A percentile compares a stretch with the other conserved stretches of the same genome.
Conservation (phyloP, 2,329 filamentous ascomycete genomes). For the Colletotrichum sublineola region DNA sequence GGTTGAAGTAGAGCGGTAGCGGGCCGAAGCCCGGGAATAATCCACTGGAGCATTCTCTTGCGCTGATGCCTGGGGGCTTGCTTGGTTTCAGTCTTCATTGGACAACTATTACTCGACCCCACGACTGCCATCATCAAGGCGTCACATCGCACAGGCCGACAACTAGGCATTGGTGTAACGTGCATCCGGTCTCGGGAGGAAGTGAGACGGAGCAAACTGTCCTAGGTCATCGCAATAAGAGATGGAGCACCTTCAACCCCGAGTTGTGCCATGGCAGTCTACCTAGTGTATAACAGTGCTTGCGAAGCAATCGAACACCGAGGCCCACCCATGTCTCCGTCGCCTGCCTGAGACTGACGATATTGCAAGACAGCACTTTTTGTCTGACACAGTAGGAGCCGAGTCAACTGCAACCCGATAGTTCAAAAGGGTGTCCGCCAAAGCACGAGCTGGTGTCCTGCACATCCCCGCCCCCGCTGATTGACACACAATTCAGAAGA, state of each 20-base stretch:
- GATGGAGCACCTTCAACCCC: not conserved
- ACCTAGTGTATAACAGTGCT: no score
- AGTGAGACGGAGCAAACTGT: not conserved
- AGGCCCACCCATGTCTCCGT: not conserved
- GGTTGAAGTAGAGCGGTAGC: not conserved
- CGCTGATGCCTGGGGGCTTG: not conserved
- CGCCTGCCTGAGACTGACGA: not conserved
- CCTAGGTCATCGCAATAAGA: not conserved
- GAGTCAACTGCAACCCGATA: not conserved
- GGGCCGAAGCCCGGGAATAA: constrained; percentile 9
- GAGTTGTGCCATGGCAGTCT: no score
- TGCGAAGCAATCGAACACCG: no score
- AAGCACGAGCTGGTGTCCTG: not conserved
- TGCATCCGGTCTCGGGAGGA: no score
- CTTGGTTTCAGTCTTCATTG: not conserved
- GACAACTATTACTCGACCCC: not conserved
- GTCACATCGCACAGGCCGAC: not conserved
- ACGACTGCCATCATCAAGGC: not conserved
- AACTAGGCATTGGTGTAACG: not conserved
- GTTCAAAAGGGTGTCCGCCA: not conserved
- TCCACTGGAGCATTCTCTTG: not conserved
- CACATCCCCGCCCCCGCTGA: no score
- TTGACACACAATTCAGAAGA: not conserved
- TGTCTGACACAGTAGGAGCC: no score
- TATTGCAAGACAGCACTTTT: not conserved